Base-by-base conservation (phyloP, 306 rosid genomes). In the Macrotyloma uniflorum region DNA sequence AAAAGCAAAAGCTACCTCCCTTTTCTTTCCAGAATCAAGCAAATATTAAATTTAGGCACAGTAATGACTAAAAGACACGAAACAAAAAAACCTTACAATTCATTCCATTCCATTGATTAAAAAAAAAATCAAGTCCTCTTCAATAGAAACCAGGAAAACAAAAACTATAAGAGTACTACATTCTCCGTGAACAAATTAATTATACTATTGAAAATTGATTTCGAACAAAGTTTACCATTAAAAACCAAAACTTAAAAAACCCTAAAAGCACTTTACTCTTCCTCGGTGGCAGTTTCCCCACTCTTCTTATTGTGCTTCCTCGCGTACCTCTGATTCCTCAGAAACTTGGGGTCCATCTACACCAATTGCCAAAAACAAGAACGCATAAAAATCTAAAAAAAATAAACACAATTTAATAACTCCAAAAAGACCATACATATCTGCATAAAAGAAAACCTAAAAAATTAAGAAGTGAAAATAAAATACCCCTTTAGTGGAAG, bases 271-370 rank as follows among this genome's bases (percentile, higher is more conserved):
- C 0, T 77, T 86, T 86, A 95, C 85, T 95, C 97, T 87, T 93
- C 93, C 20, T 76, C 98, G 0, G 87, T 15, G 24, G 77, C 88
- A 0, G 81, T 11, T 58, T 92, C 98, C 2, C 65, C 89, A 57
- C 33, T 83, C 73, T 88, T 87, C 75, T 86, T 93, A 88, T 95
- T 91, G 72, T 95, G 99, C 87, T 95, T 95, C 96, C 97, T 95
- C 0, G 99, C 99, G 33, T 95, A 95, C 99, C 99, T 93, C 85
- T 95, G 99, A 89, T 95, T 95, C 96, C 99, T 91, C 86, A 95
- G 79, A 35, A 95, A 95, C 90, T 95, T 95, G 11, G 98, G 98
- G 65, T 95, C 99, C 99, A 95, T 95, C 98, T 95, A 35, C 18
- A 79, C 2, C 2, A 49, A 80, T 19, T 42, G 5, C 51, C 24